Percentiles rank a stretch among this genome's conserved stretches.
Evolutionary conservation across 306 rosid genomes (phyloP).

Genomic region (Hippophae rhamnoides): DNA sequence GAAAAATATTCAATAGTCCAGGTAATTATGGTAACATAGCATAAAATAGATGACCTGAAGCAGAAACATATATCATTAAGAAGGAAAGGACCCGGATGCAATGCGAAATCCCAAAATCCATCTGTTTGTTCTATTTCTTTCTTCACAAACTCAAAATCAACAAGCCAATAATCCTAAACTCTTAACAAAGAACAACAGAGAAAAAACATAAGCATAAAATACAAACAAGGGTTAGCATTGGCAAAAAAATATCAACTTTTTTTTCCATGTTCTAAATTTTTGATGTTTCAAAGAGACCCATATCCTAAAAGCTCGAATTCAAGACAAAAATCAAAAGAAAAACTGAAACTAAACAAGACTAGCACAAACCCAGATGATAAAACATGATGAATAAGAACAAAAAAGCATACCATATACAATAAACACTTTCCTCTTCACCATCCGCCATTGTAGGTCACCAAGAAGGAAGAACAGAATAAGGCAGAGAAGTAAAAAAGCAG

Average conservation of each 20-base stretch:
- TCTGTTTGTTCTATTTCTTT: too few species aligned
- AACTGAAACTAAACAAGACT: not conserved
- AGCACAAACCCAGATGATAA: slow-evolving; percentile 14
- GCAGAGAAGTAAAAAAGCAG: not conserved
- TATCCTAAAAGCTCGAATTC: too few species aligned
- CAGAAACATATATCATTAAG: too few species aligned
- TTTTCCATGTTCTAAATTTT: too few species aligned
- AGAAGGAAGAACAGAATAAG: not conserved
- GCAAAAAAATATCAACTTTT: too few species aligned
- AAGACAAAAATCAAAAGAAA: not conserved
- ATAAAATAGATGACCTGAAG: too few species aligned
- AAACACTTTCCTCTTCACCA: slow-evolving; percentile 13
- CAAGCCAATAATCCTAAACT: not conserved
- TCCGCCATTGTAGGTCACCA: slow-evolving; percentile 30
- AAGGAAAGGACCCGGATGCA: too few species aligned
- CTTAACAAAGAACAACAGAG: not conserved
- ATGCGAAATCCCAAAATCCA: too few species aligned
- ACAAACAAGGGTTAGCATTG: too few species aligned
- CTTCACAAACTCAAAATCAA: not conserved
- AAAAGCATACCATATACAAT: slow-evolving; percentile 34
- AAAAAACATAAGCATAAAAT: not conserved
- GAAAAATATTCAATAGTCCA: too few species aligned
- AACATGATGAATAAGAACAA: slow-evolving; percentile 16
- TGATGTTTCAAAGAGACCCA: too few species aligned
- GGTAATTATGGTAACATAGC: too few species aligned